Conservation (phyloP, 306 rosid genomes). For the Lotus japonicus region DNA sequence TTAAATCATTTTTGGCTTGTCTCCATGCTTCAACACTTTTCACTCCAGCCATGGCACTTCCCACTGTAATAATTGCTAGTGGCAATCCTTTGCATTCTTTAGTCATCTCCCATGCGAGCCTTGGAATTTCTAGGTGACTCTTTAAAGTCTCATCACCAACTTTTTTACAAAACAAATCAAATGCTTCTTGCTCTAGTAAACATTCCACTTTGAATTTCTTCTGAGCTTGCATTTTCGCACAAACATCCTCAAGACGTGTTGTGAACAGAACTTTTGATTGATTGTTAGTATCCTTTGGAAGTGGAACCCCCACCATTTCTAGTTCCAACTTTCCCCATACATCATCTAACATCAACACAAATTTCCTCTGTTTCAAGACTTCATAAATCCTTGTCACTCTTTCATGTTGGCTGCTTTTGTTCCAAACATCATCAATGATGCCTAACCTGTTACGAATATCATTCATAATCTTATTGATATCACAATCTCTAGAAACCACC, state of each 20-base stretch:
- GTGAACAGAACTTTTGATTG: conserved; percentile 23
- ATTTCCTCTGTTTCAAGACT: not conserved
- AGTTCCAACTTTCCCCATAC: conserved; percentile 25
- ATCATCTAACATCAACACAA: conserved; percentile 27
- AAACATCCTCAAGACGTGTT: conserved; percentile 16
- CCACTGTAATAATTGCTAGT: conserved; percentile 13
- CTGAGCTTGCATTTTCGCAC: conserved; percentile 21
- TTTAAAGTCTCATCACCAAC: conserved; percentile 1
- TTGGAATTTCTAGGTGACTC: not conserved
- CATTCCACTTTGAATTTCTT: not conserved
- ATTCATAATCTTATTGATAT: not conserved
- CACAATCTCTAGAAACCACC: conserved; percentile 13
- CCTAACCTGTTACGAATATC: not conserved
- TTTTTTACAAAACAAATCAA: conserved; percentile 1
- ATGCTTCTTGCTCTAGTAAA: conserved; percentile 6
- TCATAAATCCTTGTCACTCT: not conserved
- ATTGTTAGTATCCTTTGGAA: not conserved
- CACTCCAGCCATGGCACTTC: conserved; percentile 17
- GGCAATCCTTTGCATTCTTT: conserved; percentile 11
- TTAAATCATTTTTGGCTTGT: not conserved
- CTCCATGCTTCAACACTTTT: not conserved
- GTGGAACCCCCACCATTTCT: conserved; percentile 6
- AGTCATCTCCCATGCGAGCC: not conserved
- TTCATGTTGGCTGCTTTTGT: not conserved
- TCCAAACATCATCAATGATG: not conserved